These are phyloP conservation scores for Stephania cephalantha DNA, from an alignment of 164 flowering plant genomes.

Conservation along the genomic window DNA sequence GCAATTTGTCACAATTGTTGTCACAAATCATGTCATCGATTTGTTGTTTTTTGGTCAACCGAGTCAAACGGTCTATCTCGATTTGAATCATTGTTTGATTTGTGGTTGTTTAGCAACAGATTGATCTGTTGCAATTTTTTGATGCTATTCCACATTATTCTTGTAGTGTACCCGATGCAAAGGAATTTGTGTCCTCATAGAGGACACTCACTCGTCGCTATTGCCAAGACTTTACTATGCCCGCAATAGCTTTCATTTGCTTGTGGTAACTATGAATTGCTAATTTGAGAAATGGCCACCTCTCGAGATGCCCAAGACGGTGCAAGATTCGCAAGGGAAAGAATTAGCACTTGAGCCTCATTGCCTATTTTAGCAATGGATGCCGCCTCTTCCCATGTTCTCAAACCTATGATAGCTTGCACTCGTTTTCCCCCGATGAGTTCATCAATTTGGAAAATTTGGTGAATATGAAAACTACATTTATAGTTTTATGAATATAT, in stretches of 20 bases:
- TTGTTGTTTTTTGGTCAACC: too few species aligned
- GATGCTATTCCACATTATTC: too few species aligned
- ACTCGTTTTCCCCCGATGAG: constrained; percentile 18
- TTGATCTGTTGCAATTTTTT: too few species aligned
- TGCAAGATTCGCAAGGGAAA: constrained; percentile 18
- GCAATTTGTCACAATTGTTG: too few species aligned
- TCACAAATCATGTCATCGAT: too few species aligned
- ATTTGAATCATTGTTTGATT: too few species aligned
- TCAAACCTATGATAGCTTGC: constrained; percentile 24
- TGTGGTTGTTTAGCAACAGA: too few species aligned
- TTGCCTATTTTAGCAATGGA: constrained; percentile 22
- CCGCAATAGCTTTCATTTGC: constrained; percentile 29
- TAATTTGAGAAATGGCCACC: constrained; percentile 27
- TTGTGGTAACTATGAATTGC: constrained; percentile 13
- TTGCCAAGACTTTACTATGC: constrained; percentile 18
- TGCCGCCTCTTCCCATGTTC: constrained; percentile 25
- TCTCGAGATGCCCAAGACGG: constrained; percentile 24
- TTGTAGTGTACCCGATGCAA: background rate
- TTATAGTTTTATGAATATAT: too few species aligned
- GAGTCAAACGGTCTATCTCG: too few species aligned
- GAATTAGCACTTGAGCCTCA: constrained; percentile 17
- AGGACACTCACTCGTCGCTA: constrained; percentile 29
- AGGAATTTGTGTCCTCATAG: constrained; percentile 27
- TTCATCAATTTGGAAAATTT: too few species aligned
- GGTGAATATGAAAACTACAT: too few species aligned